Conservation (phyloP, 139 green algal species). For the Volvox reticuliferus region DNA sequence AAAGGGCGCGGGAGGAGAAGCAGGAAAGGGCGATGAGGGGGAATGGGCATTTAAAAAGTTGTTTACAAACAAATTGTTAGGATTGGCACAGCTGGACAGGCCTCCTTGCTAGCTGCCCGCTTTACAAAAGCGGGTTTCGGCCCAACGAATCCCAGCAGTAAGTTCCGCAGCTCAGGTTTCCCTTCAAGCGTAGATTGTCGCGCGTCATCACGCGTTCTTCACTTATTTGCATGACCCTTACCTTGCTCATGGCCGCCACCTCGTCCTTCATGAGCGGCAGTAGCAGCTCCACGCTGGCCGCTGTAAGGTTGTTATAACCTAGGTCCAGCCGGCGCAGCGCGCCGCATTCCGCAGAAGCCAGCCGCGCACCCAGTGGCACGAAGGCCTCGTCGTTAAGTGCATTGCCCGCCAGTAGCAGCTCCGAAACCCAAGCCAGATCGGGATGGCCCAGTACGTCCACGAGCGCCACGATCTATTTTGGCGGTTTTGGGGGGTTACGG, state of each 20-base stretch:
- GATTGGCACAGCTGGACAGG: no score
- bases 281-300: constrained; percentile 11
- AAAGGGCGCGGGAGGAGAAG: no score
- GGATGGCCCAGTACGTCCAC: constrained; percentile 52
- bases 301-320: constrained; percentile 39
- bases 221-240: background rate
- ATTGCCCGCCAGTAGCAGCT: constrained; percentile 57
- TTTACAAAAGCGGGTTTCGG: no score
- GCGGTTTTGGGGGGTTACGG: background rate
- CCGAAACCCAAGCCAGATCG: constrained; percentile 46
- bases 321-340: constrained; percentile 47
- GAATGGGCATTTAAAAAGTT: no score
- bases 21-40: no score
- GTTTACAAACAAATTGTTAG: no score
- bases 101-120: no score
- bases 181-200: no score
- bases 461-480: constrained; percentile 53
- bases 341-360: constrained; percentile 4
- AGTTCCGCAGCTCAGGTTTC: no score
- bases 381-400: constrained; percentile 52
- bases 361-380: background rate
- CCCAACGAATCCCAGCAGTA: no score
- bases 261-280: constrained; percentile 52
- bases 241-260: constrained; percentile 24
- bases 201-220: no score